phyloP scores from a whole-genome alignment of 2,329 filamentous ascomycete genomes.

The Microcyclosporella mali region DNA sequence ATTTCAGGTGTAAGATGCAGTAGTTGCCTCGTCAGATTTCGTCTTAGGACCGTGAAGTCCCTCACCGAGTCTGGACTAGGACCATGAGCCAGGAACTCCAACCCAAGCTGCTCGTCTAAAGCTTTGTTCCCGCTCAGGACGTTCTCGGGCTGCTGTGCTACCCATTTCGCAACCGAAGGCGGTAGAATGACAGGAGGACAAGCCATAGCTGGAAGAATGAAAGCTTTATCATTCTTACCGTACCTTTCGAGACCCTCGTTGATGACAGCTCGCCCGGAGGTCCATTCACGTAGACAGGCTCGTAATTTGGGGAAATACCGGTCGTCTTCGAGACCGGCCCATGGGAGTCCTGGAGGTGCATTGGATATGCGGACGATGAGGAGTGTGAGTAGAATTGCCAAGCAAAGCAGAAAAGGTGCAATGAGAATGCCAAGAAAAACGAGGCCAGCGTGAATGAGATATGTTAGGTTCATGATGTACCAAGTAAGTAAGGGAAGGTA shows the following conservation, averaged over 20 bases:
- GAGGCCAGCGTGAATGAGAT: too few species aligned
- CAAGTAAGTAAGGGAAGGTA: too few species aligned
- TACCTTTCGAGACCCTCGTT: constrained; percentile 7
- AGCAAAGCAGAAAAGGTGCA: neutral
- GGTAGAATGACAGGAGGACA: constrained; percentile 13
- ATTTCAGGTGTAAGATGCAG: constrained; percentile 9
- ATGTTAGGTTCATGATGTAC: too few species aligned
- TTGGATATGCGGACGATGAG: constrained; percentile 3
- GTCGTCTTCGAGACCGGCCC: constrained; percentile 7
- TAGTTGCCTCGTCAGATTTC: constrained; percentile 13
- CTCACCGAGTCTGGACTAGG: constrained; percentile 4
- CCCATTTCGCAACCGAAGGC: constrained; percentile 8
- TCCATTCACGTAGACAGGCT: constrained; percentile 1
- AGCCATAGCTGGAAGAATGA: constrained; percentile 7
- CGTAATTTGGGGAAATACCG: constrained; percentile 7
- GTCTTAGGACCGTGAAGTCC: constrained; percentile 14
- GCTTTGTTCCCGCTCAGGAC: constrained; percentile 7
- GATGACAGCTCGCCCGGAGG: constrained; percentile 2
- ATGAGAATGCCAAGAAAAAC: too few species aligned
- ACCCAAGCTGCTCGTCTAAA: constrained; percentile 7
- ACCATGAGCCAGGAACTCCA: constrained; percentile 9
- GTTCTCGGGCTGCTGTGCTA: constrained; percentile 8
- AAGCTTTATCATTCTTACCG: constrained; percentile 4
- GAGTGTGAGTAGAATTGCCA: neutral
- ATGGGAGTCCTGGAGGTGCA: constrained; percentile 3